Conservation (phyloP, 75 land plant species). For the Sequoia sempervirens region DNA sequence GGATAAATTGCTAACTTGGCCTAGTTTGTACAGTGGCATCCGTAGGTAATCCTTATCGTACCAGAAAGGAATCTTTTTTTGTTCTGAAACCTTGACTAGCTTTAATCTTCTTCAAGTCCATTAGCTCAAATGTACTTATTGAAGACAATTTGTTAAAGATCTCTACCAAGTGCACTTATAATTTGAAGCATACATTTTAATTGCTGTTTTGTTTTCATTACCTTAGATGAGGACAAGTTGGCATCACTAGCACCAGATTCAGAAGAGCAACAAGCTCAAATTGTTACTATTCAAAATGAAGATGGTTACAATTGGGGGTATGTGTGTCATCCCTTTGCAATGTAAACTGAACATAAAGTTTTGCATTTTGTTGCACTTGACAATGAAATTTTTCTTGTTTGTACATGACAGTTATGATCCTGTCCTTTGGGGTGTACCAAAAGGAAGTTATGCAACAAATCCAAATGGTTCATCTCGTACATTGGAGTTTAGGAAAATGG, state of each 20-base stretch:
- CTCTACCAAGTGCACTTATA: neutral
- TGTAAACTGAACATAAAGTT: neutral
- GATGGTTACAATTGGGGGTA: slow-evolving; percentile 99
- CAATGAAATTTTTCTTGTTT: neutral
- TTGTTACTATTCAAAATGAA: slow-evolving; percentile 65
- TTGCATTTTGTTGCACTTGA: neutral
- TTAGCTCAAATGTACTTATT: neutral
- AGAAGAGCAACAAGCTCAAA: slow-evolving; percentile 75
- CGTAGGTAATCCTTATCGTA: neutral
- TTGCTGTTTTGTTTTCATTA: neutral
- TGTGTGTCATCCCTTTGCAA: neutral
- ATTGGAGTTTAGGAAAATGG: slow-evolving; percentile 82
- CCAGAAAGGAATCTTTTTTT: neutral
- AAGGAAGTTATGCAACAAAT: slow-evolving; percentile 90
- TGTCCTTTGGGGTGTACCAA: slow-evolving; percentile 94
- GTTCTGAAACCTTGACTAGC: neutral
- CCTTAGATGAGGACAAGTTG: slow-evolving; percentile 45
- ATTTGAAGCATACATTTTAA: neutral
- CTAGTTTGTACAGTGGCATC: neutral
- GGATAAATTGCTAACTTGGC: neutral
- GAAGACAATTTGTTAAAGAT: neutral
- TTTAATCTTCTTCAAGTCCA: neutral
- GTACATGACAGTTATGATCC: slow-evolving; percentile 71
- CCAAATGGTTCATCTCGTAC: slow-evolving; percentile 76
- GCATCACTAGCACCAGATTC: slow-evolving; percentile 68